Base-by-base conservation (phyloP, 331 rosid genomes). In the Rhamnella rubrinervis region DNA sequence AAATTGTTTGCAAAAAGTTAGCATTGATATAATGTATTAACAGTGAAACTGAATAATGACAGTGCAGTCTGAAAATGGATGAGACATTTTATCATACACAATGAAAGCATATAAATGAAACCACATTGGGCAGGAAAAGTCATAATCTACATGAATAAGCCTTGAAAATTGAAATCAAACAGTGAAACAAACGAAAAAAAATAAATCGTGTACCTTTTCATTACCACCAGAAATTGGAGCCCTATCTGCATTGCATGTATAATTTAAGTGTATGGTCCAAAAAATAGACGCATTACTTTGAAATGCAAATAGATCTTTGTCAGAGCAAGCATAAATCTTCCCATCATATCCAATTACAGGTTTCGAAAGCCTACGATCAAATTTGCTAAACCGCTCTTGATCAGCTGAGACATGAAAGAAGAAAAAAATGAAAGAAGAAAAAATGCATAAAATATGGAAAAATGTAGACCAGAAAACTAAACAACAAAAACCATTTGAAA, bases 261-360 rank as follows among this genome's bases (percentile, higher is more conserved):
- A 72, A 55, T 88, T 85, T 51, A 87, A 15, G 77, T 73, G 89
- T 53, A 87, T 7, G 44, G 81, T 78, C 95, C 95, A 90, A 13
- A 85, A 83, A 74, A 88, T 81, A 38, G 85, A 70, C 17, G 90
- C 96, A 5, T 90, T 90, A 63, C 61, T 84, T 79, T 90, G 85
- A 68, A 90, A 90, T 23, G 88, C 86, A 8, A 77, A 81, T 12
- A 90, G 75, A 20, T 70, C 80, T 20, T 79, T 75, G n/a, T 58
- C 81, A 35, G 87, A 86, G 65, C 96, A 88, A 55, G 72, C 70
- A 50, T 88, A 90, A 50, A 90, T 71, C 63, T 74, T 84, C 73
- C 92, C 95, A 77, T 82, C 81, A 58, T 84, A 83, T 64, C 90
- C 87, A 35, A 72, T 68, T 1, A 86, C 68, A 39, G 96, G 89